phyloP scores from a whole-genome alignment of 805 yeast genomes.

The Saccharomyces jurei region DNA sequence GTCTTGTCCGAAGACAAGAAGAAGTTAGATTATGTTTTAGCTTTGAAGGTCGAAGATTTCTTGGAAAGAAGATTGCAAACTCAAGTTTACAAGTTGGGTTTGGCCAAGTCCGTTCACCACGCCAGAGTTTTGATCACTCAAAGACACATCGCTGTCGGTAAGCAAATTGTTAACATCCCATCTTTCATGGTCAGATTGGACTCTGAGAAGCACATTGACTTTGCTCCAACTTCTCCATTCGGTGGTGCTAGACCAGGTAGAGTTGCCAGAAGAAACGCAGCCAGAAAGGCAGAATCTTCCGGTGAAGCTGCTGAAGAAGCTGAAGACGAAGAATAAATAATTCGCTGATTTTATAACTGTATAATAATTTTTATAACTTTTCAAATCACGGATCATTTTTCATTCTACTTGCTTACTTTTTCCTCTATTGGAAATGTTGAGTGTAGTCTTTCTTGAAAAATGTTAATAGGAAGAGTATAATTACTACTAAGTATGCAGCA shows the following conservation, averaged over 20 bases:
- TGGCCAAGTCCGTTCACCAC: constrained; percentile 99
- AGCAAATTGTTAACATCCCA: constrained; percentile 97
- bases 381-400: constrained; percentile 1
- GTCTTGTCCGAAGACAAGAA: constrained; percentile 97
- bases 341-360: constrained; percentile 11
- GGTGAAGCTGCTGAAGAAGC: constrained; percentile 72
- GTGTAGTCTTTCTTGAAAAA: no score
- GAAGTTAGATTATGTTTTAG: constrained; percentile 99
- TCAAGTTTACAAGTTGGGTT: constrained; percentile 98
- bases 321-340: constrained; percentile 54
- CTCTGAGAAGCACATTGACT: constrained; percentile 99
- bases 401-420: background rate
- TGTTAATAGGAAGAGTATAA: no score
- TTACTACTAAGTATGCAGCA: no score
- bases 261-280: constrained; percentile 90
- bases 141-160: constrained; percentile 99
- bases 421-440: background rate
- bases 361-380: constrained; percentile 5
- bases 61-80: constrained; percentile 99
- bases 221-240: constrained; percentile 98
- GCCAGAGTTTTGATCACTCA: constrained; percentile 98
- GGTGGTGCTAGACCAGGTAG: constrained; percentile 99
- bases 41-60: constrained; percentile 97
- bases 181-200: constrained; percentile 99
- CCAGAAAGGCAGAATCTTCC: constrained; percentile 48